These are phyloP conservation scores for Cyberlindnera euphorbiae DNA, from an alignment of 805 yeast species.

Conservation along the genomic window DNA sequence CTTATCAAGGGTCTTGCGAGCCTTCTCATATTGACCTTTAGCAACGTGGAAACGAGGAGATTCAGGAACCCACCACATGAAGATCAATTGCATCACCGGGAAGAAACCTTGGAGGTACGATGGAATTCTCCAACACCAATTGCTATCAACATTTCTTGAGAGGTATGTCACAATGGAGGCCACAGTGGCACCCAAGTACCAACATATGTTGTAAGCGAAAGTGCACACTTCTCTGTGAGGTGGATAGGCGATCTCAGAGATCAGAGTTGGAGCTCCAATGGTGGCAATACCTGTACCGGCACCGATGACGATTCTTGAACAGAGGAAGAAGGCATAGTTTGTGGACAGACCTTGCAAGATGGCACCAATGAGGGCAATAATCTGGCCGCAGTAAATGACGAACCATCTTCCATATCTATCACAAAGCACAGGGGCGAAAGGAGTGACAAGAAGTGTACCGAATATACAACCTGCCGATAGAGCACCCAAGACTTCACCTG, in stretches of 20 bases:
- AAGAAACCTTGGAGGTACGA: conserved; percentile 43
- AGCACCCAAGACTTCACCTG: conserved; percentile 36
- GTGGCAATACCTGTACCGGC: conserved; percentile 34
- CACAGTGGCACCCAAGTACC: conserved; percentile 48
- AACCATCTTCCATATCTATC: conserved; percentile 40
- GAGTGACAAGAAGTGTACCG: conserved; percentile 32
- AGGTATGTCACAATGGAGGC: conserved; percentile 27
- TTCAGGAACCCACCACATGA: conserved; percentile 38
- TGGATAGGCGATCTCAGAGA: conserved; percentile 48
- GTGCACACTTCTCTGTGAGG: conserved; percentile 36
- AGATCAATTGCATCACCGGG: conserved; percentile 38
- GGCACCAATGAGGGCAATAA: conserved; percentile 20
- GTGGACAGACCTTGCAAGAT: conserved; percentile 24
- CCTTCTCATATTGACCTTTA: conserved; percentile 38
- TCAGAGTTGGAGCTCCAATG: conserved; percentile 41
- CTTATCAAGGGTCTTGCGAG: conserved; percentile 35
- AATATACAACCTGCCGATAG: conserved; percentile 35
- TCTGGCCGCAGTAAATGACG: conserved; percentile 16
- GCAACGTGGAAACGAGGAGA: conserved; percentile 42
- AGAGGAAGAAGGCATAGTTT: conserved; percentile 23
- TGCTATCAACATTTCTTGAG: conserved; percentile 25
- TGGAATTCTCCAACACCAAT: conserved; percentile 51
- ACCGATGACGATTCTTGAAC: conserved; percentile 41
- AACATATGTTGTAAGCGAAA: conserved; percentile 42
- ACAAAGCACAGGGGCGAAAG: conserved; percentile 25